Evolutionary conservation across 768 basidiomycete species (phyloP), one percentile per base, ranked within the genome.

Genomic region (Termitomyces eurrhizus): DNA sequence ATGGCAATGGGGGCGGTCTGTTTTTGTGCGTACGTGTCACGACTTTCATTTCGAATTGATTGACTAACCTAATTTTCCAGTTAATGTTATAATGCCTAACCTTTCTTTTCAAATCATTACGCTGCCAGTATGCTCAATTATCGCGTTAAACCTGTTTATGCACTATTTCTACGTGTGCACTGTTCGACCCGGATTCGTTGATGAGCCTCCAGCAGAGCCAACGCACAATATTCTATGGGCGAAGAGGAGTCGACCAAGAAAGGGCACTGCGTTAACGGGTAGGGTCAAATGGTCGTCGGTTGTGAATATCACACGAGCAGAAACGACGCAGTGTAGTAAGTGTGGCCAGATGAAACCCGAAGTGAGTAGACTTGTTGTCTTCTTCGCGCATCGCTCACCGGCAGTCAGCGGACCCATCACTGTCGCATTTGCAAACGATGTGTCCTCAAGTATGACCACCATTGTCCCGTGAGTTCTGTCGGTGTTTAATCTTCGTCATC

Each of bases 81-180:
- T 96, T 70, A 86, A 90, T 48, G 84, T 94, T 33, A 83, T 96
- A 54, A 82, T 83, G 39, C 90, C 92, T 0, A 77, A 76, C 8
- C 79, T 93, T 7, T 78, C 83, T 4, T 82, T 73, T 61, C 84
- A 83, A 13, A 74, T 85, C 65, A 59, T 93, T 4, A 79, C 83
- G 8, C 75, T 86, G 7, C 91, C 92, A 1, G 68, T 86, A 58
- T 93, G 91, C 73, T 49, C 84, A n/a, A 77, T 95, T 48, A 85
- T 95, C 59, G 86, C 87, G 3, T 54, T 85, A 59, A 97, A 98
- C 70, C 71, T 96, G 37, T 80, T 84, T 66, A 76, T 74, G 59
- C 93, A 97, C 69, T 98, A 99, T 72, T 97, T 87, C 73, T 88
- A 86, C 62, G 93, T 86, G 48, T 87, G 91, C 68, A 90, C 88